phyloP scores from a whole-genome alignment of 306 rosid species.

The Pyrus bretschneideri region DNA sequence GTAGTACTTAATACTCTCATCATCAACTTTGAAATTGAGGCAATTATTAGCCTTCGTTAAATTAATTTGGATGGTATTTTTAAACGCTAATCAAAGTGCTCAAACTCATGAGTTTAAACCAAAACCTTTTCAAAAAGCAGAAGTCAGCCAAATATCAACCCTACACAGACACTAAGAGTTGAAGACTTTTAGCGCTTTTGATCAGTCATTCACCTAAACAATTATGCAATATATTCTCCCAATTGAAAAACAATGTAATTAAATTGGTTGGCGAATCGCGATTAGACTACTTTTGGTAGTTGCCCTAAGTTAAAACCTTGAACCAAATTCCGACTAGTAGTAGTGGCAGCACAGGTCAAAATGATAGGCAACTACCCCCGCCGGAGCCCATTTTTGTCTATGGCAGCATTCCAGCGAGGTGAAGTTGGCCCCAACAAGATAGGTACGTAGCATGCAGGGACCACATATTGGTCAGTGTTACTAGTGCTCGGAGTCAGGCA shows the following conservation, averaged over 20 bases:
- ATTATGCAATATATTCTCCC: not conserved
- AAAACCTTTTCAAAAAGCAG: not conserved
- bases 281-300: not conserved
- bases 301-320: not conserved
- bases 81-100: not conserved
- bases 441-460: constrained; percentile 23
- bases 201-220: not conserved
- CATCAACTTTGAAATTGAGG: not conserved
- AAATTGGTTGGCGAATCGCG: not conserved
- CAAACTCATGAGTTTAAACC: not conserved
- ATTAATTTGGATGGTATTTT: not conserved
- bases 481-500: constrained; percentile 1
- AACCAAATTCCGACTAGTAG: not conserved
- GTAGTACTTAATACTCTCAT: not conserved
- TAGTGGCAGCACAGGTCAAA: not conserved
- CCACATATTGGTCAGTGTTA: not conserved
- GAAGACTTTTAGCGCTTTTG: too few species aligned
- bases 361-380: not conserved
- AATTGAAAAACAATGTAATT: not conserved
- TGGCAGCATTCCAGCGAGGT: not conserved
- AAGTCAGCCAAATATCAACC: not conserved
- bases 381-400: constrained; percentile 10
- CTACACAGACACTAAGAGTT: not conserved
- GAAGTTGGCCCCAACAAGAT: constrained; percentile 4
- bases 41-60: too few species aligned